Percentiles rank a stretch among this genome's conserved stretches.
Conservation (phyloP, 2,329 filamentous ascomycete species). For the Exophiala bonariae region DNA sequence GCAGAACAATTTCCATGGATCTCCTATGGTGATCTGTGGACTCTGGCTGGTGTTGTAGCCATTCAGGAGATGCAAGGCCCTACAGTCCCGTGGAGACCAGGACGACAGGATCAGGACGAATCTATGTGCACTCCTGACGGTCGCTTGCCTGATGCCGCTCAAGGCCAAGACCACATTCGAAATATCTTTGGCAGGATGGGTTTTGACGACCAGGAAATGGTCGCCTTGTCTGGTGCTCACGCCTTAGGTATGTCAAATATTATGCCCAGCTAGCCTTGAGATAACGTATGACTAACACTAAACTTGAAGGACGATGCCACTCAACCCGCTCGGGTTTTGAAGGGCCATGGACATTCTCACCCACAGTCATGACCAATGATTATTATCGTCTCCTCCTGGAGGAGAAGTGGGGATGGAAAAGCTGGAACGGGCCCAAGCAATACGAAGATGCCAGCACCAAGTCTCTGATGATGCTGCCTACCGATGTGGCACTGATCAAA, state of each 20-base stretch:
- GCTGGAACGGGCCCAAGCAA: slow-evolving; percentile 90
- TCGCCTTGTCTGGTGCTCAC: slow-evolving; percentile 83
- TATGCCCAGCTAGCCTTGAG: background rate
- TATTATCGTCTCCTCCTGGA: slow-evolving; percentile 85
- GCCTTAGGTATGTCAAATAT: slow-evolving; percentile 60
- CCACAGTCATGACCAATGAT: slow-evolving; percentile 90
- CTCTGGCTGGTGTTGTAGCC: slow-evolving; percentile 77
- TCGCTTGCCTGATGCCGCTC: slow-evolving; percentile 77
- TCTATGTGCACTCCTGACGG: slow-evolving; percentile 90
- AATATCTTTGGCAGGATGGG: slow-evolving; percentile 96
- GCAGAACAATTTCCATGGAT: slow-evolving; percentile 91
- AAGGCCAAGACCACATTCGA: slow-evolving; percentile 80
- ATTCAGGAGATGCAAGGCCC: slow-evolving; percentile 96
- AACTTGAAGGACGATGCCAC: slow-evolving; percentile 67
- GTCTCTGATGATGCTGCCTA: slow-evolving; percentile 94
- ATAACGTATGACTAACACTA: background rate
- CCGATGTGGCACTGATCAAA: slow-evolving; percentile 81
- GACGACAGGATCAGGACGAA: slow-evolving; percentile 76
- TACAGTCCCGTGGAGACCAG: slow-evolving; percentile 81
- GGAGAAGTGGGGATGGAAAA: slow-evolving; percentile 90
- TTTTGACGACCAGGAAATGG: slow-evolving; percentile 95
- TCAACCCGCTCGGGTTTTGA: slow-evolving; percentile 82
- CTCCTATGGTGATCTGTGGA: slow-evolving; percentile 95
- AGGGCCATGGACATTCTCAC: slow-evolving; percentile 90
- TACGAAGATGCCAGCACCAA: slow-evolving; percentile 86